These are phyloP conservation scores for Athelia psychrophila DNA, from an alignment of 1,284 basidiomycete genomes.

Conservation along the genomic window DNA sequence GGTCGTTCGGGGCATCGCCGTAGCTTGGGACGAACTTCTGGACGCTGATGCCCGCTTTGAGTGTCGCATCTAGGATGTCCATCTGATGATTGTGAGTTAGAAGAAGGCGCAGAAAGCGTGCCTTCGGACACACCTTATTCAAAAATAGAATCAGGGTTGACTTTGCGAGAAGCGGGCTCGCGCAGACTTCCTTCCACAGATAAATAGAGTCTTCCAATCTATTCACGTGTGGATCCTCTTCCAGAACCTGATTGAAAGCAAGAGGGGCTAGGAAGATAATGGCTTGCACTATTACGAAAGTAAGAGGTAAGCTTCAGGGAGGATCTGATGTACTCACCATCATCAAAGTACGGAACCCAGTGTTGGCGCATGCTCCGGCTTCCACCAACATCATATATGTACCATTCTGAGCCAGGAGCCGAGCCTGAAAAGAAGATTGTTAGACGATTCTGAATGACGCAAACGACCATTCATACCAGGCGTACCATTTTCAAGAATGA, in stretches of 20 bases:
- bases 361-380: conserved; percentile 51
- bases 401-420: conserved; percentile 49
- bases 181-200: conserved; percentile 63
- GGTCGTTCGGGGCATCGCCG: conserved; percentile 56
- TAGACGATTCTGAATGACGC: conserved; percentile 7
- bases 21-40: conserved; percentile 62
- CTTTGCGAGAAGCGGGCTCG: conserved; percentile 50
- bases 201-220: conserved; percentile 58
- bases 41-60: conserved; percentile 56
- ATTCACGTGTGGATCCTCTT: conserved; percentile 41
- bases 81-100: conserved; percentile 29
- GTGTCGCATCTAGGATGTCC: conserved; percentile 57
- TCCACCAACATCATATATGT: conserved; percentile 70
- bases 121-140: conserved; percentile 50
- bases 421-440: conserved; percentile 20
- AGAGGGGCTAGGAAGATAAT: conserved; percentile 50
- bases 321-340: conserved; percentile 31
- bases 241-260: conserved; percentile 45
- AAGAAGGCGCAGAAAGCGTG: not conserved
- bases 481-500: conserved; percentile 50
- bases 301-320: not conserved
- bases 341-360: conserved; percentile 69
- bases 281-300: conserved; percentile 33
- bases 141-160: conserved; percentile 64
- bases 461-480: conserved; percentile 13